Base-by-base conservation (phyloP, 352 stramenopile genomes). In the Pythium phragmiticola region DNA sequence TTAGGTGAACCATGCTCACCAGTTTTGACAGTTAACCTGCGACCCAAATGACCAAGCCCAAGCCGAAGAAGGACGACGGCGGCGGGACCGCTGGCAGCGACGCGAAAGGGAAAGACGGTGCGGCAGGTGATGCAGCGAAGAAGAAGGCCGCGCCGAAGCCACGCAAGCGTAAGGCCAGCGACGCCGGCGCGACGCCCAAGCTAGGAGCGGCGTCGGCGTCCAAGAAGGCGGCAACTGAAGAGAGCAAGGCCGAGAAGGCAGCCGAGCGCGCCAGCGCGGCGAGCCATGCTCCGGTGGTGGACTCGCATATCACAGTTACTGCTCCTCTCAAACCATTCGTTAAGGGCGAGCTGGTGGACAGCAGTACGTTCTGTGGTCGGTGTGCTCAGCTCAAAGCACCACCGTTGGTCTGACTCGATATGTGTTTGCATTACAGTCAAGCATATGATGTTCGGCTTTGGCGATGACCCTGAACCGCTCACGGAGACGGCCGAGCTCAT, bases 371-470 rank as follows among this genome's bases (percentile, higher is more conserved):
- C 16, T 26, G 26, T 55, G 23, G 34, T 54, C 16, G 19, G 19
- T 34, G 8, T 49, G 9, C 13, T 16, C 34, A 1, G 16, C 1
- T 46, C 17, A 19, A 16, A 19, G 17, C 39, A 46, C 11, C 39
- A 42, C 26, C 26, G 26, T 28, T 50, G 17, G 17, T 17, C 45
- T 50, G 12, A 50, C 45, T 17, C 17, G 17, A 11, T 50, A 28
- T 30, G 26, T 52, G 16, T 28, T 52, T 33, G 28, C 33, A 16
- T 36, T 42, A n/a, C 51, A 95, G 87, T 95, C 67, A 95, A 94
- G 52, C 82, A 94, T 61, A 95, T 95, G 87, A 88, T 95, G 67
- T 92, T 94, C 57, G 87, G 87, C 23, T 95, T 95, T 66, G 87
- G 87, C 0, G 87, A 95, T 49, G 83, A 88, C 49, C 59, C 64